Evolutionary conservation across 208 protist genomes (phyloP).

Genomic region (Naegleria lovaniensis): DNA sequence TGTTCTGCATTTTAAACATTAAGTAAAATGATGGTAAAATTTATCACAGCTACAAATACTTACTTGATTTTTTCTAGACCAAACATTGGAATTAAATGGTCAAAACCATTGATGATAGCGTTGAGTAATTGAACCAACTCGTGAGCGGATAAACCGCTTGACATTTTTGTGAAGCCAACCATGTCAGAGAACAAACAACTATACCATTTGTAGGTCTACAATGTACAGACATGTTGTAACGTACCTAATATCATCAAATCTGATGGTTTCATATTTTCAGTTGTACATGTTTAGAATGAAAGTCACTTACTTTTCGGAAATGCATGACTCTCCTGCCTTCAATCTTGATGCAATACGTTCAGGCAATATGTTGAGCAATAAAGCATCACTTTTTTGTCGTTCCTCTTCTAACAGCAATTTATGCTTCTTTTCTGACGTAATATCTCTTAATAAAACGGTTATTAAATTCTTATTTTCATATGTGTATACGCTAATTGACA

Average conservation of each 20-base stretch:
- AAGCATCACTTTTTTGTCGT: not conserved
- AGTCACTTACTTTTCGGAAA: not conserved
- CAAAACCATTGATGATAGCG: slow-evolving; percentile 12
- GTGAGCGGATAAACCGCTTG: slow-evolving; percentile 27
- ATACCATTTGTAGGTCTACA: no score
- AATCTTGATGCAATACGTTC: not conserved
- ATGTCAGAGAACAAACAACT: not conserved
- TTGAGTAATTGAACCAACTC: not conserved
- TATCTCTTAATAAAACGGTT: not conserved
- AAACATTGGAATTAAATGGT: not conserved
- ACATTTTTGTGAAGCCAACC: slow-evolving; percentile 46
- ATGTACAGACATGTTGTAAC: no score
- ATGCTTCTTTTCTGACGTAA: not conserved
- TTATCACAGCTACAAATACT: no score
- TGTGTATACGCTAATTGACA: not conserved
- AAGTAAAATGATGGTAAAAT: no score
- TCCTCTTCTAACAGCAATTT: not conserved
- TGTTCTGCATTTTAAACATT: no score
- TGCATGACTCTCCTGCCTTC: not conserved
- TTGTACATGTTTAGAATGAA: no score
- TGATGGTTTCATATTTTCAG: no score
- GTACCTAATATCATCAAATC: not conserved
- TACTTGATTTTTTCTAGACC: slow-evolving; percentile 33
- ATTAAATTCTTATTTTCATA: not conserved
- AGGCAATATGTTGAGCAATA: not conserved